These are phyloP conservation scores for Linderina pennispora DNA, from an alignment of 192 early-diverging fungal species.

Conservation along the genomic window DNA sequence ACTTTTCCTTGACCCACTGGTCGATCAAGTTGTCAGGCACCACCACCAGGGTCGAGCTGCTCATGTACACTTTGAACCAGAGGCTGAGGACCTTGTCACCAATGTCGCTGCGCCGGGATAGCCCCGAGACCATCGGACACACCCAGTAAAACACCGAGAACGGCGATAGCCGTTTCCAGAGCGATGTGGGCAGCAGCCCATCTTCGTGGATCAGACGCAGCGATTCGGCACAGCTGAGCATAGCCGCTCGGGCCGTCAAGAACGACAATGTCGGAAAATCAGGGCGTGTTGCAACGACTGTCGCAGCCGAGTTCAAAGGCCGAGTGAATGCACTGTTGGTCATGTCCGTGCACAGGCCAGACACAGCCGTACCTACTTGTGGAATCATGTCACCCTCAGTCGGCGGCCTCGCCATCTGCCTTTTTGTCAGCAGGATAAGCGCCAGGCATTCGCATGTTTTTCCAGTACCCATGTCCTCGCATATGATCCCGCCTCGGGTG, in stretches of 20 bases:
- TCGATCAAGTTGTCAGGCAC: conserved; percentile 71
- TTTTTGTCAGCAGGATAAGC: conserved; percentile 54
- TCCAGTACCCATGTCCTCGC: conserved; percentile 89
- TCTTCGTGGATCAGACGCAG: conserved; percentile 38
- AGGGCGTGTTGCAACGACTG: not conserved
- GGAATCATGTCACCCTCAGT: conserved; percentile 22
- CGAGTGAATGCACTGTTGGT: not conserved
- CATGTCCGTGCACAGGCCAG: conserved; percentile 11
- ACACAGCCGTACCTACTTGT: conserved; percentile 38
- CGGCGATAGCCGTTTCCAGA: conserved; percentile 34
- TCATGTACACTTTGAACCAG: conserved; percentile 51
- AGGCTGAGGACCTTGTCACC: conserved; percentile 5
- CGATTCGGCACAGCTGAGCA: conserved; percentile 45
- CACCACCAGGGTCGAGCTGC: conserved; percentile 62
- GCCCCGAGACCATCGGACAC: conserved; percentile 18
- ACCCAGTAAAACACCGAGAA: conserved; percentile 55
- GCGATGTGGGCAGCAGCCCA: conserved; percentile 31
- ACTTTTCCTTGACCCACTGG: conserved; percentile 75
- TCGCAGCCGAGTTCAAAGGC: too few relatives aligned
- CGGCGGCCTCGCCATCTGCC: conserved; percentile 48
- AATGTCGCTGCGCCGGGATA: conserved; percentile 6
- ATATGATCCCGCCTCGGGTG: conserved; percentile 64
- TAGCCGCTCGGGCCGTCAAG: conserved; percentile 40
- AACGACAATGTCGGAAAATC: conserved; percentile 30
- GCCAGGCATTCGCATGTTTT: conserved; percentile 72